These are phyloP conservation scores for Coemansia sp. DNA, from an alignment of 192 early-diverging fungal genomes.

Conservation along the genomic window DNA sequence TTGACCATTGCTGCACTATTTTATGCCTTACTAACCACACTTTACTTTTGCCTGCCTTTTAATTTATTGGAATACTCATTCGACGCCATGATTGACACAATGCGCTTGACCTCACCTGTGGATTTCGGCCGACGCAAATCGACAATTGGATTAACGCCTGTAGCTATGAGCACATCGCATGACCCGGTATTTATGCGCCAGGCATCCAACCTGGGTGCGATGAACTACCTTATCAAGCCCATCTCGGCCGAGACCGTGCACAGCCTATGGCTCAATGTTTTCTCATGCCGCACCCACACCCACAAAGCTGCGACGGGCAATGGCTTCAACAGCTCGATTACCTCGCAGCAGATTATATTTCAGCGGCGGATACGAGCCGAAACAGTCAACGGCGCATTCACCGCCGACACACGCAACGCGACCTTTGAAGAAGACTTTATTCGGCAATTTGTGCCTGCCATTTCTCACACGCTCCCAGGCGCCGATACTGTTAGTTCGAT, in stretches of 20 bases:
- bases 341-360: slow-evolving; percentile 40
- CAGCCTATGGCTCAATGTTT: slow-evolving; percentile 56
- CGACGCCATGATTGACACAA: background rate
- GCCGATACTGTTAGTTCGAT: background rate
- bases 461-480: slow-evolving; percentile 36
- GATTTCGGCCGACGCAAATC: slow-evolving; percentile 40
- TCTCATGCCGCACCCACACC: slow-evolving; percentile 44
- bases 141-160: slow-evolving; percentile 20
- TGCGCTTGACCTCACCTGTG: background rate
- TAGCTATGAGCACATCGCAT: slow-evolving; percentile 55
- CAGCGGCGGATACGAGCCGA: slow-evolving; percentile 52
- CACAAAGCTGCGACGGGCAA: slow-evolving; percentile 12
- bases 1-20: background rate
- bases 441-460: slow-evolving; percentile 53
- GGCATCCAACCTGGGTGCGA: slow-evolving; percentile 47
- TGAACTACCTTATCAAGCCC: slow-evolving; percentile 57
- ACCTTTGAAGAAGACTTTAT: slow-evolving; percentile 57
- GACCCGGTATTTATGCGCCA: slow-evolving; percentile 55
- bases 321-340: background rate
- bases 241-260: slow-evolving; percentile 54
- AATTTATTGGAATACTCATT: no score
- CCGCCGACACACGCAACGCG: slow-evolving; percentile 47
- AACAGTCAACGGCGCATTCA: slow-evolving; percentile 33
- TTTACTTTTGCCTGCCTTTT: no score
- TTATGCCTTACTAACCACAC: background rate